Base-by-base conservation (phyloP, 306 rosid species). In the Carpinus viminea region DNA sequence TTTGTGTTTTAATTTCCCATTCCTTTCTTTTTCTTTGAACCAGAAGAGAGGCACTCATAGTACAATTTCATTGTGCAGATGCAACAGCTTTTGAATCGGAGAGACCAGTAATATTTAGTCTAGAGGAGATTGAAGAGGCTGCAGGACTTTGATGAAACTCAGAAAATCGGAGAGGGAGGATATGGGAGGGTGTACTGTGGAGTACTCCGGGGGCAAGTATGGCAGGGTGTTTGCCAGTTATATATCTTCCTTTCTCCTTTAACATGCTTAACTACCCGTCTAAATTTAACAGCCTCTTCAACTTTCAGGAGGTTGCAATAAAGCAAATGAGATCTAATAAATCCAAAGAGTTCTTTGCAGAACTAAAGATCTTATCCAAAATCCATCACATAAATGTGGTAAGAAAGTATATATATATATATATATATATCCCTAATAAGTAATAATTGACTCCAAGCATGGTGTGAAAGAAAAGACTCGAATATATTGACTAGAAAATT, bases 301-400 rank as follows among this genome's bases (percentile, higher is more conserved):
- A 78, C 72, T 71, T 84, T 82, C 88, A 94, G 97, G 97, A 90
- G 80, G 89, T 89, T 81, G 97, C 97, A 41, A 79, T 90, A 77
- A 94, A 90, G 91, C 88, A 92, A 85, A 94, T 92, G 97, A 88
- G 73, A 74, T 92, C 96, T 5, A 90, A 73, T 77, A 89, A 87
- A 77, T 87, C 96, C 72, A 89, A 86, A 83, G 98, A 94, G 74
- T 94, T 94, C 86, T 87, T 84, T 77, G 97, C 94, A 73, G 97
- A 94, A 85, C 87, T 94, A 62, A 92, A 89, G 83, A 89, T 86
- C 60, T 78, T 94, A 59, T 89, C 96, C 82, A 92, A 81, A 83
- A 79, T 94, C 69, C 96, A 88, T 88, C 85, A 88, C 53, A 88
- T 85, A n/a, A 88, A 88, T 71, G 82, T 88, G 70, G 70, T 64